Evolutionary conservation across 306 rosid species (phyloP), one percentile per base, ranked within the genome.

Genomic region (Corylus avellana): DNA sequence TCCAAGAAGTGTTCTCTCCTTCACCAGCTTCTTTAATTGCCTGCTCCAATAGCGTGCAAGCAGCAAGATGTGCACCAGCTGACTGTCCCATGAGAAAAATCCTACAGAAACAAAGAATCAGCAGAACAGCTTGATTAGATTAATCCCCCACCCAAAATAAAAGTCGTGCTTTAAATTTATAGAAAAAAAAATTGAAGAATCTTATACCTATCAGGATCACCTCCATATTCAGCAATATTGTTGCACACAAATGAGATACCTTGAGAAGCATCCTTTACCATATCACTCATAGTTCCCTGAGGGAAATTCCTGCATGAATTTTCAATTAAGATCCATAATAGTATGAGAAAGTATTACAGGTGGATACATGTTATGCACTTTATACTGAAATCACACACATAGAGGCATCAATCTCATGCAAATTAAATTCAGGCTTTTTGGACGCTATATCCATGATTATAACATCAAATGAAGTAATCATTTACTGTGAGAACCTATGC

Each of bases 61-160:
- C 97, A 72, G 92, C 97, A 81, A 94, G 92, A 86, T 94, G 98
- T 68, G 98, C 97, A 75, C 98, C 98, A 61, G 98, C 98, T 58
- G 98, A 94, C 84, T 94, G 98, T 78, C 98, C 98, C 98, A 94
- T 94, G 66, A 94, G 77, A 82, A 87, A 94, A 87, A 94, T 87
- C 89, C 98, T 94, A 80, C 44, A 57, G 18, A 22, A 74, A 62
- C 48, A 75, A 72, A 46, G 18, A 75, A 82, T 7, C 71, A 79
- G 68, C 51, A 74, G 62, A 76, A 57, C 7, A 77, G 69, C 77
- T 75, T 35, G 32, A 49, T 80, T 74, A 81, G 84, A 49, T 49
- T 35, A 62, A 63, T 42, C 11, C 12, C 29, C 53, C 7, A 25
- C 29, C 7, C 51, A 53, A 67, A 11, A 42, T 11, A 54, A 57